A percentile compares a stretch with the other conserved stretches of the same genome.
These are phyloP conservation scores for Boletus pseudo-olivaceus DNA, from an alignment of 768 basidiomycete species.

Conservation along the genomic window DNA sequence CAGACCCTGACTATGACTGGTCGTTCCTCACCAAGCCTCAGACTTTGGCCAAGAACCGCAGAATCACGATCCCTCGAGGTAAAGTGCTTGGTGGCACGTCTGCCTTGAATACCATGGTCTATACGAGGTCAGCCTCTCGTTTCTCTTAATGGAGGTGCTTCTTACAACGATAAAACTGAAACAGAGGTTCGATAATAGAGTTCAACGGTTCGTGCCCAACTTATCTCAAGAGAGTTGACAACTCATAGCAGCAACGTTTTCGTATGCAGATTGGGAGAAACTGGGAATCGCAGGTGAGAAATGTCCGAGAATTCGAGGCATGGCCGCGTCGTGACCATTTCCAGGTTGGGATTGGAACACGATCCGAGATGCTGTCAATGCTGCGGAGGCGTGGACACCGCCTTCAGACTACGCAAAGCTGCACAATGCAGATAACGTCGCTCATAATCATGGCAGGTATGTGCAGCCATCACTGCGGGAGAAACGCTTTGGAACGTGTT, in stretches of 20 bases:
- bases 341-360: slow-evolving; percentile 16
- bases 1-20: slow-evolving; percentile 19
- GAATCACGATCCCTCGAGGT: slow-evolving; percentile 5
- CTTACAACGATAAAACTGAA: neutral
- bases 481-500: neutral
- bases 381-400: slow-evolving; percentile 14
- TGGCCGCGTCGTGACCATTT: neutral
- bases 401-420: slow-evolving; percentile 11
- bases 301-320: too few relatives aligned
- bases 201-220: slow-evolving; percentile 3
- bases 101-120: slow-evolving; percentile 12
- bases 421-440: slow-evolving; percentile 9
- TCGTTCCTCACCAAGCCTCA: slow-evolving; percentile 11
- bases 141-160: neutral
- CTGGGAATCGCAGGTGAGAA: slow-evolving; percentile 14
- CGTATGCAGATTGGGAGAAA: slow-evolving; percentile 8
- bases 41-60: slow-evolving; percentile 1
- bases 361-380: slow-evolving; percentile 9
- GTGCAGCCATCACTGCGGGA: neutral
- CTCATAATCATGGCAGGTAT: slow-evolving; percentile 12
- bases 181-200: slow-evolving; percentile 15
- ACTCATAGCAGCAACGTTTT: neutral
- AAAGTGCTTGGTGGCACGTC: slow-evolving; percentile 16
- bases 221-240: neutral
- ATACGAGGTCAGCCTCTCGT: slow-evolving; percentile 1